Base-by-base conservation (phyloP, 495 filamentous ascomycete genomes). In the Lasiosphaeria miniovina region DNA sequence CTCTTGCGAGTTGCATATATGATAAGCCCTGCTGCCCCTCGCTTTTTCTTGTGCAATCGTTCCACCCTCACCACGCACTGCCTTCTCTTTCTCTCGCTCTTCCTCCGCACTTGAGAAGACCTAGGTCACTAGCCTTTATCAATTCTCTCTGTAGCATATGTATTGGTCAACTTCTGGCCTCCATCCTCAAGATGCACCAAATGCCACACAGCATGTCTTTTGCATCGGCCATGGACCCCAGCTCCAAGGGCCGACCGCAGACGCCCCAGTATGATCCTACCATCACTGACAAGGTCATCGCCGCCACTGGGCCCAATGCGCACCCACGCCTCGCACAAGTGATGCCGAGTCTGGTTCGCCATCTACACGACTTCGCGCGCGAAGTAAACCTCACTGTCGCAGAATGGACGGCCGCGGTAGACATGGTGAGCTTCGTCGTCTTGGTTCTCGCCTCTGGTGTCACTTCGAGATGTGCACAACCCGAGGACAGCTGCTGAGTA, bases 281-380 rank as follows among this genome's bases (percentile, higher is more conserved):
- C 52, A 87, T 91, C 79, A 90, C 86, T 40, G 78, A 86, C 66
- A 75, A 76, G 63, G 88, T 91, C 67, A 84, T 89, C 74, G 80
- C 84, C 59, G 81, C 88, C 35, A 91, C 85, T 52, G 88, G 87
- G 2, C 85, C 85, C 4, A 85, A 88, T 36, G 84, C 85, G 50
- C 71, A 77, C 38, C 85, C 83, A 36, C 81, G 88, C 24, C 60
- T 84, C 49, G 68, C 71, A 46, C 63, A 82, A 58, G 72, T 84
- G 50, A 77, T 85, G 72, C 74, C 77, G 17, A 82, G 77, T 55
- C 66, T 85, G n/a, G 68, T 82, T 11, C 75, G 75, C 55, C 82
- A 86, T 62, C 67, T 86, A 24, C 83, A 86, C 65, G 82, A 82
- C 61, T 85, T 85, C 66, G 78, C 77, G n/a, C 74, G 82, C 12